phyloP scores from a whole-genome alignment of 495 filamentous ascomycete species.

The Penicillium soppii region DNA sequence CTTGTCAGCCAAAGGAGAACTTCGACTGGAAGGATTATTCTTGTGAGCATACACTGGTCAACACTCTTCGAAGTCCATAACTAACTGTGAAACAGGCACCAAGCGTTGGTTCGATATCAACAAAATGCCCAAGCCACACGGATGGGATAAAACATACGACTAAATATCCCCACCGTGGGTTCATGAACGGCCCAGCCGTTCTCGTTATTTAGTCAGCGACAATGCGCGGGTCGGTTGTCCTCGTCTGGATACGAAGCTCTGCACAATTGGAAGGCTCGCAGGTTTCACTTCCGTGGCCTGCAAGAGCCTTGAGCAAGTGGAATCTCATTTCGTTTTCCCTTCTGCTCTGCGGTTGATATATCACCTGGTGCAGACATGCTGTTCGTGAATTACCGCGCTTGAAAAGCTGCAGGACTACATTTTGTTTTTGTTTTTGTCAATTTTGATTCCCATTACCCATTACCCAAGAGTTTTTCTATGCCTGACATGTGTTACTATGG shows the following conservation, averaged over 20 bases:
- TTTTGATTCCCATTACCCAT: conserved; percentile 4
- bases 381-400: background rate
- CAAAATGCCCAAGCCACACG: conserved; percentile 73
- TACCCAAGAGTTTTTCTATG: conserved; percentile 2
- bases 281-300: conserved; percentile 10
- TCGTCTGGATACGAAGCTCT: conserved; percentile 17
- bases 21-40: conserved; percentile 99
- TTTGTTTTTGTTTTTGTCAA: no score
- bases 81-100: conserved; percentile 56
- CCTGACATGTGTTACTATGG: conserved; percentile 22
- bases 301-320: conserved; percentile 2
- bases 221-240: conserved; percentile 20
- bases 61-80: background rate
- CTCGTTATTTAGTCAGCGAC: conserved; percentile 21
- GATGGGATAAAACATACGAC: conserved; percentile 65
- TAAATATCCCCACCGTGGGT: conserved; percentile 34
- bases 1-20: conserved; percentile 93
- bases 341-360: background rate
- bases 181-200: conserved; percentile 15
- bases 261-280: conserved; percentile 9
- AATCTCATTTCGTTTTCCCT: background rate
- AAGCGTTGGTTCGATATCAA: conserved; percentile 81
- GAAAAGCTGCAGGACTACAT: background rate
- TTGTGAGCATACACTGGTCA: conserved; percentile 56
- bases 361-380: background rate